Base-by-base conservation (phyloP, 192 early-diverging fungal genomes). In the Coemansia sp. region DNA sequence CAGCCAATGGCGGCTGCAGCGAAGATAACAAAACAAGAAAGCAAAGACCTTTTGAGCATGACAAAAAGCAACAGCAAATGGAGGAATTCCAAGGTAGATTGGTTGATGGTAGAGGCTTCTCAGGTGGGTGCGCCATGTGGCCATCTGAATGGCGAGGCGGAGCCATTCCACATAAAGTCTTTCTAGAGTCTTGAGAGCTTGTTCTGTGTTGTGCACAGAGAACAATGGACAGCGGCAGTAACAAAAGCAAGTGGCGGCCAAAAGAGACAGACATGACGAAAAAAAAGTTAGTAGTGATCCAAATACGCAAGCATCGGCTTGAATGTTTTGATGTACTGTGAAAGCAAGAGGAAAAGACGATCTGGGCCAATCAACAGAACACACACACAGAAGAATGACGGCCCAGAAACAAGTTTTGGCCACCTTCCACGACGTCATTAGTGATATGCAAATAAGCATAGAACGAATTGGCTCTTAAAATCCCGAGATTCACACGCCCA, bases 1-100 rank as follows among this genome's bases (percentile, higher is more conserved):
- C 41, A 55, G 39, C 64, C 64, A 66, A 66, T 64, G 47, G 48
- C 48, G n/a, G 49, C 49, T 52, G 49, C 63, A 64, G 63, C 8
- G 8, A 49, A 26, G 48, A 49, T 39, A 64, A 54, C 52, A 39
- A 46, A 54, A 11, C 18, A 16, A 15, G 43, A 21, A 46, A 22
- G 52, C n/a, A 62, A 26, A 54, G 42, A 4, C 8, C 42, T 45
- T 45, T 45, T 26, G 26, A 1, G 26, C 26, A 26, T 1, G 42
- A 45, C 10, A 4, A 45, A 45, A 45, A 4, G 7, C 7, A 26
- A 21, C 51, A 54, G 11, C 1, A 22, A 9, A 15, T 6, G 2
- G 15, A 18, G 18, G 47, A 6, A 18, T 18, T 49, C n/a, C 47
- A 49, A 4, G 18, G n/a, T 5, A 9, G 42, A 13, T 26, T 26